A percentile compares a stretch with the other conserved stretches of the same genome.
Conservation (phyloP, 192 early-diverging fungal species). For the Rhizophagus sp. region DNA sequence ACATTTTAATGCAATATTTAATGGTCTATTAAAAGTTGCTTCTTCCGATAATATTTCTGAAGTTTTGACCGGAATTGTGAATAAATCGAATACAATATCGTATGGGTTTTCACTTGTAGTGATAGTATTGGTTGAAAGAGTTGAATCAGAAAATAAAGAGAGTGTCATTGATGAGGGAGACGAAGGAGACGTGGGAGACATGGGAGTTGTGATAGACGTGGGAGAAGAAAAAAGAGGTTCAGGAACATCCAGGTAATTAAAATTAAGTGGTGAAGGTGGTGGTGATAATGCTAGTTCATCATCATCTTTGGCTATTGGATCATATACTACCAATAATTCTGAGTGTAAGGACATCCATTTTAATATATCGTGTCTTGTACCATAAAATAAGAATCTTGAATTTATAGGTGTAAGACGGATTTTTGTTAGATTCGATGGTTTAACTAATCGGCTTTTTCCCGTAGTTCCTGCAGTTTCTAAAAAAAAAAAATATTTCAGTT, state of each 20-base stretch:
- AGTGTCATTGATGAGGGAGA: neutral
- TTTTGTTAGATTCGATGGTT: conserved; percentile 13
- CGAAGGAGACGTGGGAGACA: neutral
- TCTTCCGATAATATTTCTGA: neutral
- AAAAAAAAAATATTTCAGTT: neutral
- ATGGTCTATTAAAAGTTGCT: neutral
- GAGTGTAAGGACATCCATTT: conserved; percentile 19
- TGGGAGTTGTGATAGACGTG: neutral
- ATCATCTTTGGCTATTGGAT: neutral
- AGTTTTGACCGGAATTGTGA: neutral
- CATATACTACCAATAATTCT: conserved; percentile 13
- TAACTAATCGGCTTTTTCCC: neutral
- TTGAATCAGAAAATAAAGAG: neutral
- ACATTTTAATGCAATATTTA: conserved; percentile 19
- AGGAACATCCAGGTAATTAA: neutral
- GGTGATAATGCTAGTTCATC: neutral
- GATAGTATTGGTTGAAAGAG: neutral
- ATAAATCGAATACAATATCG: conserved; percentile 20
- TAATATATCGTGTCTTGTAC: conserved; percentile 15
- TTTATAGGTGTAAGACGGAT: conserved; percentile 8
- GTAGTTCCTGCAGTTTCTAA: neutral
- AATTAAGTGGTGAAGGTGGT: neutral
- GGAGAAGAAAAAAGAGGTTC: neutral
- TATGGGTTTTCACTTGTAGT: neutral
- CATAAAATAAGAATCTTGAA: conserved; percentile 19